Evolutionary conservation across 805 yeast genomes (phyloP), one percentile per base, ranked within the genome.

Genomic region (Candida ulmi): DNA sequence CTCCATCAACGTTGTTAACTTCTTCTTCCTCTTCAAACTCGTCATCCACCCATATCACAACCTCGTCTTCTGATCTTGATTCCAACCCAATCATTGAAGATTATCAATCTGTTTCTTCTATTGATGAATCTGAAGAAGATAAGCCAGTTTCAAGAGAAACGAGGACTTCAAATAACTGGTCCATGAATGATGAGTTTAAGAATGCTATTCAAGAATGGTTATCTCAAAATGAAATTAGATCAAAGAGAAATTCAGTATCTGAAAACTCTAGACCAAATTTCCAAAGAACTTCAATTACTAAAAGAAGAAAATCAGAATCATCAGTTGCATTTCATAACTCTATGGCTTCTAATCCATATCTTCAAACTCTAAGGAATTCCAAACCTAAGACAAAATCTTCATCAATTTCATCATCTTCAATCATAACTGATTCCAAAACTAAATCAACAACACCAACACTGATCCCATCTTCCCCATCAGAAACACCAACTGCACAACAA

Each of bases 121-220:
- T 33, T 4, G 43, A 42, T 7, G 43, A 30, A 17, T 35, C 36
- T 17, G 35, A 27, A 26, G 28, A 26, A 13, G 15, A 26, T 11
- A 26, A 21, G 24, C 24, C 28, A 8, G 6, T 26, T 6, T 8
- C 6, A 26, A 11, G n/a, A 26, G 15, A 26, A 11, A 11, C 19
- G 24, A 30, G 4, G 38, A 34, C 9, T 17, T 24, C 29, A 15
- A 13, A 17, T 27, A 13, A 30, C 30, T 54, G 60, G 57, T 38
- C 45, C 8, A 53, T 48, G 50, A 51, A 50, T 40, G 58, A 48
- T 17, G 60, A 58, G 35, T 47, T 54, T 15, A 47, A 55, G 21
- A 39, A 46, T 25, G 59, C 57, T 5, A 53, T 58, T 11, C 48
- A 48, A 3, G 44, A 42, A 11, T 57, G 60, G 58, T 33, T 54